Conservation (phyloP, 139 green algal species). For the Gonium pectorale region DNA sequence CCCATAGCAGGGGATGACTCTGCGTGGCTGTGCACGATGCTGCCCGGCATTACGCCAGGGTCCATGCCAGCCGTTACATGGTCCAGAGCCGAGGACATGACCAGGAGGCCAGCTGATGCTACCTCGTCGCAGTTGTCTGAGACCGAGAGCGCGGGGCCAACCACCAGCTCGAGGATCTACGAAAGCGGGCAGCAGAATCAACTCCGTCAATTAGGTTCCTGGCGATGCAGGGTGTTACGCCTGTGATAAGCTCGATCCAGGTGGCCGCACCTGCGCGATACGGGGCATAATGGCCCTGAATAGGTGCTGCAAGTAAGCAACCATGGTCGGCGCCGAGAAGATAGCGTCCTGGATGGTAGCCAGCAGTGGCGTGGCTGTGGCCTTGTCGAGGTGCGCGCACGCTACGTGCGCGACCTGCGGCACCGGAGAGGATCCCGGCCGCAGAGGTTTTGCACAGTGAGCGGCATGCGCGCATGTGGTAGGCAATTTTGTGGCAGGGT, state of each 20-base stretch:
- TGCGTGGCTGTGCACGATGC: neutral
- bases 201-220: too few relatives aligned
- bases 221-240: too few relatives aligned
- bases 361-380: neutral
- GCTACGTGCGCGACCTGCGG: constrained; percentile 25
- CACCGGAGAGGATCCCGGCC: neutral
- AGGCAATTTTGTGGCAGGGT: too few relatives aligned
- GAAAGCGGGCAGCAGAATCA: neutral
- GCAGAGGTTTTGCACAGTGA: neutral
- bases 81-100: neutral
- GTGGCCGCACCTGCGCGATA: constrained; percentile 9
- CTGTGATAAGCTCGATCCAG: neutral
- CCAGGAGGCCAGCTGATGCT: neutral
- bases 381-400: neutral
- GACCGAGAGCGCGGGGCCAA: constrained; percentile 16
- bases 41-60: too few relatives aligned
- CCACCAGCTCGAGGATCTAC: constrained; percentile 36
- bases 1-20: constrained; percentile 20
- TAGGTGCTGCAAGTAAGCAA: constrained; percentile 4
- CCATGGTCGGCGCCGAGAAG: constrained; percentile 9
- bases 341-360: neutral
- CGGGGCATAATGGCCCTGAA: constrained; percentile 9
- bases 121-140: constrained; percentile 24
- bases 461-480: neutral
- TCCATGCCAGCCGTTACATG: too few relatives aligned